Conservation (phyloP, 1,139 yeast genomes). For the Geotrichum cucujoidarum region DNA sequence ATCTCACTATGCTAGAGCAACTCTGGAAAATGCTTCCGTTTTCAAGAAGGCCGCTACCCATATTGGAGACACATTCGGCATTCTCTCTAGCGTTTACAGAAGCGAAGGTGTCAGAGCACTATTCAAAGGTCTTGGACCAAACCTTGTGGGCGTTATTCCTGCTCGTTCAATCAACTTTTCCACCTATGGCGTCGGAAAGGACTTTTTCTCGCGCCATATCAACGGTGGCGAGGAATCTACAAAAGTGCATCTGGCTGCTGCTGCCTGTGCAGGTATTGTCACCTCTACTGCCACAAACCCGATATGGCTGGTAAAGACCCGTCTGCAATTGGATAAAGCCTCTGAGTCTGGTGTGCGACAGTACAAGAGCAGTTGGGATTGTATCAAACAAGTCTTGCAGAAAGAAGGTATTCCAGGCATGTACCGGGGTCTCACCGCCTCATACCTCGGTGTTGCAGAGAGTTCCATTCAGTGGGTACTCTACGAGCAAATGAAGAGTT, state of each 20-base stretch:
- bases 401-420: constrained; percentile 77
- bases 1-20: constrained; percentile 21
- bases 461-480: constrained; percentile 95
- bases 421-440: constrained; percentile 87
- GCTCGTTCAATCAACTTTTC: constrained; percentile 95
- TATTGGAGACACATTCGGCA: constrained; percentile 75
- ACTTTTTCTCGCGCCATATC: constrained; percentile 56
- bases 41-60: constrained; percentile 53
- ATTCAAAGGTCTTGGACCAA: constrained; percentile 94
- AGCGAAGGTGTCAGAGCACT: constrained; percentile 81
- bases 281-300: constrained; percentile 99
- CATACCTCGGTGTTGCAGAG: constrained; percentile 90
- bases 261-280: constrained; percentile 89
- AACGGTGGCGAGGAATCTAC: constrained; percentile 75
- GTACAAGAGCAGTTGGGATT: constrained; percentile 83
- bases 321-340: constrained; percentile 79
- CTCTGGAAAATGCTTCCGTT: constrained; percentile 32
- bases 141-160: constrained; percentile 96
- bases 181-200: constrained; percentile 91
- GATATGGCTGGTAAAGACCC: constrained; percentile 95
- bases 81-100: constrained; percentile 60
- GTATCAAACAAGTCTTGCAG: constrained; percentile 61
- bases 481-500: constrained; percentile 85
- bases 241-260: constrained; percentile 80
- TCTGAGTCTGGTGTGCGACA: constrained; percentile 46